A percentile compares a stretch with the other conserved stretches of the same genome.
Evolutionary conservation across 805 yeast species (phyloP).

Genomic region (Monosporozyma aerobia): DNA sequence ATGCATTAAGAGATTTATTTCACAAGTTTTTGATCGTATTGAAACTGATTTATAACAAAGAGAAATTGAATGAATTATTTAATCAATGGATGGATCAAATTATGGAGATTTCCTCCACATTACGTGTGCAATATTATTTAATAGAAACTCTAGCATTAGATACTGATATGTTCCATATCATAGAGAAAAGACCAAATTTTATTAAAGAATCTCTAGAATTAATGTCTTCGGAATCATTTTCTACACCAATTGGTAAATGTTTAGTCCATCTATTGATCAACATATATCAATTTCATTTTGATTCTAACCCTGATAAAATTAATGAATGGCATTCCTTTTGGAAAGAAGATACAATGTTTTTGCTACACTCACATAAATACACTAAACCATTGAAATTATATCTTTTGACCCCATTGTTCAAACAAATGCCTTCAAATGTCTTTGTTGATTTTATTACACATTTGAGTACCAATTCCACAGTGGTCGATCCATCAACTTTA

Average conservation of each 20-base stretch:
- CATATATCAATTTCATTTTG: conserved; percentile 27
- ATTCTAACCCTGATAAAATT: conserved; percentile 6
- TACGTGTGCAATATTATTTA: conserved; percentile 54
- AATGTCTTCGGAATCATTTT: conserved; percentile 49
- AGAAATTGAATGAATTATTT: conserved; percentile 20
- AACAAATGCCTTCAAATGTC: conserved; percentile 35
- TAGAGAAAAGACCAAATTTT: conserved; percentile 39
- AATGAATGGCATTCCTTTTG: conserved; percentile 44
- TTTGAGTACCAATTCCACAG: conserved; percentile 12
- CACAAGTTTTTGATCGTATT: conserved; percentile 40
- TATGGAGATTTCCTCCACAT: conserved; percentile 38
- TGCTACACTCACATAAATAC: conserved; percentile 28
- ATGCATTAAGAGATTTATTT: conserved; percentile 56
- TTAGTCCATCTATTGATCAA: conserved; percentile 34
- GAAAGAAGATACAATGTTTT: conserved; percentile 33
- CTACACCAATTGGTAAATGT: conserved; percentile 59
- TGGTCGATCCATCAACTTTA: conserved; percentile 31
- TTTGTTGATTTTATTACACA: conserved; percentile 31
- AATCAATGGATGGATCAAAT: conserved; percentile 39
- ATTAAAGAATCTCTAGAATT: conserved; percentile 38
- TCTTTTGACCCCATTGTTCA: conserved; percentile 55
- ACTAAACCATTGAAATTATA: conserved; percentile 47
- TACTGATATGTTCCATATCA: conserved; percentile 34
- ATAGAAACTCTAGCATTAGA: conserved; percentile 48
- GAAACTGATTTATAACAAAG: conserved; percentile 19